Evolutionary conservation across 768 basidiomycete species (phyloP).

Genomic region (Mycena filopes): DNA sequence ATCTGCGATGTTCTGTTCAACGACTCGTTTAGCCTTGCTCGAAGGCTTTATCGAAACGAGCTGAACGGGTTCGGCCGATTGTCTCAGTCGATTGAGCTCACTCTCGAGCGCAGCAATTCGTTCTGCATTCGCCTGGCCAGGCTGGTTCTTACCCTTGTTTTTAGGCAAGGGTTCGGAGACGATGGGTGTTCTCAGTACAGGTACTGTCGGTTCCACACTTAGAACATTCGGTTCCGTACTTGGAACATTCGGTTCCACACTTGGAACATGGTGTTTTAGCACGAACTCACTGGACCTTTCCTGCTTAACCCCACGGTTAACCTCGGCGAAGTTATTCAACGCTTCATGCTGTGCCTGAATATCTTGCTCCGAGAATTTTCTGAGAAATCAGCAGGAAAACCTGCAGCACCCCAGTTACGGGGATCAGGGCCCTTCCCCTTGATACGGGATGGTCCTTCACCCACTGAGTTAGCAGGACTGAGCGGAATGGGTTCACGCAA

Average conservation of each 20-base stretch:
- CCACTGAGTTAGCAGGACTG: conserved; percentile 14
- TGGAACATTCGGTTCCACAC: background rate
- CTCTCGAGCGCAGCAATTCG: background rate
- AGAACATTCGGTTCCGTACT: no score
- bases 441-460: conserved; percentile 17
- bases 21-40: conserved; percentile 1
- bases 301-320: conserved; percentile 17
- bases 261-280: background rate
- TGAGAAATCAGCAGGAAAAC: background rate
- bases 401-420: conserved; percentile 17
- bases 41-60: background rate
- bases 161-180: background rate
- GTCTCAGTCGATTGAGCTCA: conserved; percentile 2
- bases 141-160: background rate
- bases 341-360: background rate
- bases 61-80: background rate
- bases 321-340: conserved; percentile 6
- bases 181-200: background rate
- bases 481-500: background rate
- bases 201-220: background rate
- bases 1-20: conserved; percentile 7
- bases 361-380: conserved; percentile 11
- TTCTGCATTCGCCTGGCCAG: conserved; percentile 10
- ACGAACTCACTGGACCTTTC: conserved; percentile 1
- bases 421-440: conserved; percentile 21